A percentile compares a stretch with the other conserved stretches of the same genome.
Evolutionary conservation across 805 yeast species (phyloP).

Genomic region (Pachysolen tannophilus): DNA sequence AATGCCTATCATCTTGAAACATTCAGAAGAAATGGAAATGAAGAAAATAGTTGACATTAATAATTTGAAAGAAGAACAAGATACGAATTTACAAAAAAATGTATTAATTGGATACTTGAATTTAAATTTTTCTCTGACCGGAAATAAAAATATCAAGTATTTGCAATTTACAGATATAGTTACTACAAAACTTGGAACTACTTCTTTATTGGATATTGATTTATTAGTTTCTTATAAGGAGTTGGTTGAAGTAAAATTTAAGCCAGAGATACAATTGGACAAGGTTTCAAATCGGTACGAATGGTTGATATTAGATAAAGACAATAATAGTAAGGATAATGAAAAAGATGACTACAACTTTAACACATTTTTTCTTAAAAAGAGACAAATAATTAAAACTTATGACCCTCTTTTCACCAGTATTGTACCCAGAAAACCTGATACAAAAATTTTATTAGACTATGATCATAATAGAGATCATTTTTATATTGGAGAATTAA

Average conservation of each 20-base stretch:
- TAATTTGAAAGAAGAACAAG: background rate
- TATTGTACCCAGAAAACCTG: conserved; percentile 32
- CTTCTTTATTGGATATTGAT: no score
- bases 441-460: conserved; percentile 18
- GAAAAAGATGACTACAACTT: no score
- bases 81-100: background rate
- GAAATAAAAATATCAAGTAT: background rate
- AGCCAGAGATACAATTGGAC: background rate
- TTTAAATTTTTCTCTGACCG: background rate
- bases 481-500: conserved; percentile 24
- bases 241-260: background rate
- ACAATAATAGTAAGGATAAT: conserved; percentile 2
- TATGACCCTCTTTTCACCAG: conserved; percentile 16
- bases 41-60: background rate
- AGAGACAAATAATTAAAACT: conserved; percentile 12
- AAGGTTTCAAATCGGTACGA: background rate
- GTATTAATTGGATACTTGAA: background rate
- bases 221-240: background rate
- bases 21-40: background rate
- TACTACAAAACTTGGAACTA: conserved; percentile 3
- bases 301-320: conserved; percentile 2
- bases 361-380: no score
- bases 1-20: background rate
- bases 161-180: background rate
- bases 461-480: conserved; percentile 17